Conservation (phyloP, 2,329 filamentous ascomycete species). For the Fusarium austroafricanum region DNA sequence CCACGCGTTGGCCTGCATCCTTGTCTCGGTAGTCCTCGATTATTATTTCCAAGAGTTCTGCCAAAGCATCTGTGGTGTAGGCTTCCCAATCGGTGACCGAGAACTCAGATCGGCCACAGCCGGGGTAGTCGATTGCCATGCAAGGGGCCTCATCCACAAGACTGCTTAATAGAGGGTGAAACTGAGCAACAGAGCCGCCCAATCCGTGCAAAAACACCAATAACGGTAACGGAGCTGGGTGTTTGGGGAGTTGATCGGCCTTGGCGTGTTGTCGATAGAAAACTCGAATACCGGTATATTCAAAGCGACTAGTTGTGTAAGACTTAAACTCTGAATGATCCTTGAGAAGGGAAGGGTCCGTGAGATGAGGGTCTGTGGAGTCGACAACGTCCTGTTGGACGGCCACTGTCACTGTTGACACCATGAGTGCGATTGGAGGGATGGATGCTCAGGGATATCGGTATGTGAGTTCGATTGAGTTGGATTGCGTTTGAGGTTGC, state of each 20-base stretch:
- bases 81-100: slow-evolving; percentile 77
- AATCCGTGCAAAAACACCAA: slow-evolving; percentile 93
- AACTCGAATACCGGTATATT: slow-evolving; percentile 81
- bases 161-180: slow-evolving; percentile 82
- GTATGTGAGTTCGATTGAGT: not conserved
- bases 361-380: slow-evolving; percentile 58
- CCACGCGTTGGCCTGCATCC: slow-evolving; percentile 73
- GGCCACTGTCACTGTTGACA: slow-evolving; percentile 36
- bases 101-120: slow-evolving; percentile 86
- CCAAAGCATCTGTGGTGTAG: slow-evolving; percentile 81
- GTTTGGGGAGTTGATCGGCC: slow-evolving; percentile 79
- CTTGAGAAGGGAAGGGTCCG: slow-evolving; percentile 83
- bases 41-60: slow-evolving; percentile 77
- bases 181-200: slow-evolving; percentile 92
- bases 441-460: slow-evolving; percentile 2
- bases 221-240: slow-evolving; percentile 80
- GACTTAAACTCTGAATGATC: slow-evolving; percentile 78
- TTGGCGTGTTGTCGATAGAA: slow-evolving; percentile 88
- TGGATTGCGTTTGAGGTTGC: not conserved
- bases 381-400: slow-evolving; percentile 39
- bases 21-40: slow-evolving; percentile 79
- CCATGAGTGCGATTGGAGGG: slow-evolving; percentile 38
- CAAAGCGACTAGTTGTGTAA: slow-evolving; percentile 77
- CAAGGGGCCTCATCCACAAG: slow-evolving; percentile 86
- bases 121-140: slow-evolving; percentile 86